phyloP scores from a whole-genome alignment of 805 yeast genomes.

The Metschnikowia matae region DNA sequence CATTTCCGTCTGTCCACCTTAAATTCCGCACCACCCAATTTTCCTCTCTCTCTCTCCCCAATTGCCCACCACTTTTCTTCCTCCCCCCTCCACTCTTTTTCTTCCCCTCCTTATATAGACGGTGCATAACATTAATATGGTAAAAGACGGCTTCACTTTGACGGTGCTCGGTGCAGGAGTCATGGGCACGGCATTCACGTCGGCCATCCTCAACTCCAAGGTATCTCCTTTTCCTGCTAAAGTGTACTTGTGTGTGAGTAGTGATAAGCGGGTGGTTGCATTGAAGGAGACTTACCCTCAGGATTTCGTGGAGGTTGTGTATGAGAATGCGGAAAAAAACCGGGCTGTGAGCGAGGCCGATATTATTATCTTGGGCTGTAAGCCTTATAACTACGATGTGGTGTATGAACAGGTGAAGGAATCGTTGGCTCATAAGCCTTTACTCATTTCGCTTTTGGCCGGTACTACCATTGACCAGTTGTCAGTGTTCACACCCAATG shows the following conservation, averaged over 20 bases:
- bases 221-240: slow-evolving; percentile 58
- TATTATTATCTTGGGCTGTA: slow-evolving; percentile 77
- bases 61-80: no score
- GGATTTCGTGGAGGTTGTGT: slow-evolving; percentile 48
- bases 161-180: slow-evolving; percentile 90
- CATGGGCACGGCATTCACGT: slow-evolving; percentile 89
- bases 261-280: slow-evolving; percentile 40
- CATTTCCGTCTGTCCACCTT: no score
- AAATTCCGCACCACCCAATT: no score
- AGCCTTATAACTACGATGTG: slow-evolving; percentile 73
- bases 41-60: no score
- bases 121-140: background rate
- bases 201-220: slow-evolving; percentile 59
- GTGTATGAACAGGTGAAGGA: slow-evolving; percentile 51
- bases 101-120: no score
- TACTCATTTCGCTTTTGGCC: slow-evolving; percentile 81
- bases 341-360: slow-evolving; percentile 62
- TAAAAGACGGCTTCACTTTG: slow-evolving; percentile 42
- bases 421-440: slow-evolving; percentile 46
- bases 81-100: no score
- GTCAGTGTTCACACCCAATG: slow-evolving; percentile 45
- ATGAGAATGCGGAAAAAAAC: slow-evolving; percentile 41
- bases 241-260: slow-evolving; percentile 74
- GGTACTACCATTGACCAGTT: slow-evolving; percentile 85
- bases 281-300: slow-evolving; percentile 41